Evolutionary conservation across 768 basidiomycete species (phyloP), one percentile per base, ranked within the genome.

Genomic region (Gloeostereum incarnatum): DNA sequence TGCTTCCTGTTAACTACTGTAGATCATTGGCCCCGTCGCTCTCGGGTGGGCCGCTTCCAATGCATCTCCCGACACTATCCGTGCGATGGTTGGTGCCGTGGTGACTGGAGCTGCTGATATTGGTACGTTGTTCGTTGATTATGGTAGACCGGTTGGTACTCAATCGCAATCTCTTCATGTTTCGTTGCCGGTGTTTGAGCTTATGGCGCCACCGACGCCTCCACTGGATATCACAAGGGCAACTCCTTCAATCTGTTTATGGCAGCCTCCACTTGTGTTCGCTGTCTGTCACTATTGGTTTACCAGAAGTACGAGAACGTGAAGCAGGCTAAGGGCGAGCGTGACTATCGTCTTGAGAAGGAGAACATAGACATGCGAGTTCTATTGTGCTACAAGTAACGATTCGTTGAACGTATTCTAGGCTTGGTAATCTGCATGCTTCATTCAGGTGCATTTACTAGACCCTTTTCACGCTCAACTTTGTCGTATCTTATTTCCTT

Each of bases 21-120:
- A 39, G 38, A 41, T 36, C n/a, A 41, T 19, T 36, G 40, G 35
- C n/a, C 40, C 40, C 21, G 35, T 41, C 23, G 40, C 22, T 22
- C 19, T 41, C 16, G 40, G 40, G 19, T 41, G 40, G 40, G 40
- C 40, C 8, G 40, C 40, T 8, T 38, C 40, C 6, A 41, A 41
- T 19, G 36, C 7, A n/a, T n/a, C n/a, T n/a, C n/a, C n/a, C n/a
- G n/a, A n/a, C n/a, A n/a, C n/a, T n/a, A n/a, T 41, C 7, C 22
- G 40, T 5, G 40, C 40, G 3, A 24, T 41, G 40, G 35, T 37
- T n/a, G 40, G 40, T 20, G 40, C 40, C 17, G 35, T 41, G 1
- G 40, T 41, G 18, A 41, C 40, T 18, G 40, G 40, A 7, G 7
- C 36, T 17, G 40, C 23, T 13, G 40, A 34, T 1, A 19, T 41